These are phyloP conservation scores for Podaxis carcinomalis DNA, from an alignment of 768 basidiomycete species.

Conservation along the genomic window DNA sequence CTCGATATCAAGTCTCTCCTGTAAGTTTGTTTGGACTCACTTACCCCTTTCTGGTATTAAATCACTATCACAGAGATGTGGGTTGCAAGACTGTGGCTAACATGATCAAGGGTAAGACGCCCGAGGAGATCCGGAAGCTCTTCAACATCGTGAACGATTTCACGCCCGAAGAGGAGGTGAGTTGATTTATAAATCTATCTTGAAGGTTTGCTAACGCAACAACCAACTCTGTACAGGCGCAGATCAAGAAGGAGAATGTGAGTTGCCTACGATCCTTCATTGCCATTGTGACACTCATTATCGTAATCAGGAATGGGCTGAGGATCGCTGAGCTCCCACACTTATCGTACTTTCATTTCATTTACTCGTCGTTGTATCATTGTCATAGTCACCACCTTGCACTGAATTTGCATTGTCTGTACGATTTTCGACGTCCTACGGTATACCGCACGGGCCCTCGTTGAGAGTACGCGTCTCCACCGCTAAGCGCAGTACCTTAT, in stretches of 20 bases:
- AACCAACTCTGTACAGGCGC: slow-evolving; percentile 50
- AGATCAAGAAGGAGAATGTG: slow-evolving; percentile 99
- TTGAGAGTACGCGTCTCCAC: background rate
- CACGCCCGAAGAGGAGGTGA: slow-evolving; percentile 97
- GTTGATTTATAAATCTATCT: slow-evolving; percentile 17
- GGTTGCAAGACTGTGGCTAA: slow-evolving; percentile 99
- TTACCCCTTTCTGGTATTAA: background rate
- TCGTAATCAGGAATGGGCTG: slow-evolving; percentile 78
- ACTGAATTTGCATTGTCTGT: background rate
- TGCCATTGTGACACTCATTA: slow-evolving; percentile 15
- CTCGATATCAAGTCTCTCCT: slow-evolving; percentile 98
- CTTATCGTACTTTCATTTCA: slow-evolving; percentile 10
- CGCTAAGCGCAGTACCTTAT: slow-evolving; percentile 6
- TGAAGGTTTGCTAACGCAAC: slow-evolving; percentile 10
- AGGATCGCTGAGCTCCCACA: slow-evolving; percentile 49
- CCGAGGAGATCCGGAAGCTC: slow-evolving; percentile 97
- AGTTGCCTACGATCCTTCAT: slow-evolving; percentile 26
- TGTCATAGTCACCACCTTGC: slow-evolving; percentile 32
- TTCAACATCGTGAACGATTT: slow-evolving; percentile 99
- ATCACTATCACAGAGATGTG: slow-evolving; percentile 65
- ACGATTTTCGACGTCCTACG: background rate
- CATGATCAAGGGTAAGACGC: slow-evolving; percentile 99
- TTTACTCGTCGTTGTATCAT: slow-evolving; percentile 15
- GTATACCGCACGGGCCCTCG: background rate
- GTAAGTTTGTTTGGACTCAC: slow-evolving; percentile 45